Evolutionary conservation across 2,329 filamentous ascomycete genomes (phyloP).

Genomic region (Laburnicola sp.): DNA sequence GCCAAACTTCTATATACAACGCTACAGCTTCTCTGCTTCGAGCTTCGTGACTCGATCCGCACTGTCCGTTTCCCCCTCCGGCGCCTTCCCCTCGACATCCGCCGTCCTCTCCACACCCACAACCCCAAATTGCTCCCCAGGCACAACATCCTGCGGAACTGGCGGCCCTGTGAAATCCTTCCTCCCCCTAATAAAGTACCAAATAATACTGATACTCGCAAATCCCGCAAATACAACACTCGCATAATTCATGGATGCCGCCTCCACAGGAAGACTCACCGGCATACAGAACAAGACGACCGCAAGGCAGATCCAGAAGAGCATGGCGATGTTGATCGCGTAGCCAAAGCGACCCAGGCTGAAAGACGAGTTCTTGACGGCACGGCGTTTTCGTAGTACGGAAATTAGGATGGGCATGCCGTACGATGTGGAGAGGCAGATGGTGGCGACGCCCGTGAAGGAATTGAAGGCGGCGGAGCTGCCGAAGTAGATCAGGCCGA

Average conservation of each 20-base stretch:
- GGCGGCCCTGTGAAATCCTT: constrained; percentile 46
- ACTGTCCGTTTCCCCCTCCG: constrained; percentile 16
- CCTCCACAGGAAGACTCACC: constrained; percentile 48
- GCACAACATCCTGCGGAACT: constrained; percentile 40
- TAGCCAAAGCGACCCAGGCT: constrained; percentile 71
- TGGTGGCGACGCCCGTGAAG: constrained; percentile 79
- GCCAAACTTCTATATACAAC: background rate
- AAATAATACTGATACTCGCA: constrained; percentile 40
- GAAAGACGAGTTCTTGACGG: constrained; percentile 67
- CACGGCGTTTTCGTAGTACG: constrained; percentile 66
- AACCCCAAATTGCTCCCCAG: constrained; percentile 39
- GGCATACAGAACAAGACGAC: constrained; percentile 78
- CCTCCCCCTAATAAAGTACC: constrained; percentile 44
- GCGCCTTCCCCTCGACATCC: constrained; percentile 28
- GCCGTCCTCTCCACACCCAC: constrained; percentile 37
- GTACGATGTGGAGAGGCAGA: constrained; percentile 75
- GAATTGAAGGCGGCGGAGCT: constrained; percentile 76
- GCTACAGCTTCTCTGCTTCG: constrained; percentile 21
- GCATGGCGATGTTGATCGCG: constrained; percentile 66
- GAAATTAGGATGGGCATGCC: constrained; percentile 75
- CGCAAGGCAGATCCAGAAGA: constrained; percentile 72
- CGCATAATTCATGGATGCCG: constrained; percentile 50
- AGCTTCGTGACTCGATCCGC: constrained; percentile 13
- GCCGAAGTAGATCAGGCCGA: constrained; percentile 80
- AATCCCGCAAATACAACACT: constrained; percentile 48